Conservation (phyloP, 345 rosid genomes). For the Odontarrhena argentea region DNA sequence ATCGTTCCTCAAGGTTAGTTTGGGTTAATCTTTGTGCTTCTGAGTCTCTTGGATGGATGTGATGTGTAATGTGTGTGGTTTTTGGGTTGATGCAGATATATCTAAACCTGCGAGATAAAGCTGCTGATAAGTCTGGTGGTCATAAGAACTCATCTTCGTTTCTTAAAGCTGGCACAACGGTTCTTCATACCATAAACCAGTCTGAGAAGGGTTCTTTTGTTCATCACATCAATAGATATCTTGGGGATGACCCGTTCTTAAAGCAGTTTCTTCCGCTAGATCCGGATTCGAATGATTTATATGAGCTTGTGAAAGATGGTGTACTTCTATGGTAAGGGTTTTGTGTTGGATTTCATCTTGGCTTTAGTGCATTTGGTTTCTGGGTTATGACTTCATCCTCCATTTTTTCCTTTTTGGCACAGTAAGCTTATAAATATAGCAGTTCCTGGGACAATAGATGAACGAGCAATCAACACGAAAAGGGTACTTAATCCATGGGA, state of each 20-base stretch:
- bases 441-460: constrained; percentile 94
- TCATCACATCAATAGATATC: constrained; percentile 86
- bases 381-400: constrained; percentile 30
- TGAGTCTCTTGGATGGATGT: constrained; percentile 16
- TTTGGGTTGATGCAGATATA: constrained; percentile 54
- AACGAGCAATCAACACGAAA: constrained; percentile 87
- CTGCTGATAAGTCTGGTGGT: constrained; percentile 61
- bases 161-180: constrained; percentile 70
- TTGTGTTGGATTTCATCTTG: constrained; percentile 5
- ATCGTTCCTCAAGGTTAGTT: constrained; percentile 71
- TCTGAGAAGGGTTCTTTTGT: constrained; percentile 88
- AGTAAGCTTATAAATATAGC: constrained; percentile 94
- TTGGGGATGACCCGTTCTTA: constrained; percentile 82
- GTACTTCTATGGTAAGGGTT: constrained; percentile 77
- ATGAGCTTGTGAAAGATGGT: constrained; percentile 88
- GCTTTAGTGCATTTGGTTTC: constrained; percentile 15
- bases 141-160: constrained; percentile 66
- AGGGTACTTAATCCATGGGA: constrained; percentile 89
- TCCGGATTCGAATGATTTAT: constrained; percentile 72
- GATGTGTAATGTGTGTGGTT: constrained; percentile 26
- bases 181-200: constrained; percentile 71
- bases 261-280: constrained; percentile 92
- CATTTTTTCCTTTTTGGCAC: constrained; percentile 31
- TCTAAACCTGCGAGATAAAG: constrained; percentile 64
- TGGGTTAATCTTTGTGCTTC: constrained; percentile 12